Evolutionary conservation across 257 asterid species (phyloP).

Genomic region (Scutellaria galericulata): DNA sequence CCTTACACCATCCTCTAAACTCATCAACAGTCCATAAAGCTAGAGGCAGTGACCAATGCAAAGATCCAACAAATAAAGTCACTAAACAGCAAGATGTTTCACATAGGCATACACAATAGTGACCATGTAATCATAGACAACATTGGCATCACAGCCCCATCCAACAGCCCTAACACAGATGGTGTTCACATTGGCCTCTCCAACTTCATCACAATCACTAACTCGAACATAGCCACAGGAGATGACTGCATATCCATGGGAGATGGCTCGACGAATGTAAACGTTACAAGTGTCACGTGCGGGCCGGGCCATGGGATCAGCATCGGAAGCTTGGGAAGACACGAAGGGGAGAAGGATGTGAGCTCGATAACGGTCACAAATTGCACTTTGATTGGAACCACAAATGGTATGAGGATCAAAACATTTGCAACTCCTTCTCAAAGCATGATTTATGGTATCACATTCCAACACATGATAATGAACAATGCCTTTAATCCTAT

Average conservation of each 20-base stretch:
- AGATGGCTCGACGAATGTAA: conserved; percentile 25
- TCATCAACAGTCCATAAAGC: conserved; percentile 24
- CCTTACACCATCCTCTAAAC: no score
- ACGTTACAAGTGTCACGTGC: conserved; percentile 25
- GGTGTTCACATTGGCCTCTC: conserved; percentile 45
- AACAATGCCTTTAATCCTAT: conserved; percentile 36
- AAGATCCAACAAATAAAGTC: conserved; percentile 19
- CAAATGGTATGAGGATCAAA: conserved; percentile 42
- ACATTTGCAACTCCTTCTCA: conserved; percentile 27
- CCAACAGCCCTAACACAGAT: conserved; percentile 48
- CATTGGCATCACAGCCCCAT: conserved; percentile 35
- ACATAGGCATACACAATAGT: background rate
- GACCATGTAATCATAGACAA: conserved; percentile 12
- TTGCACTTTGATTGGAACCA: conserved; percentile 29
- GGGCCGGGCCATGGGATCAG: conserved; percentile 53
- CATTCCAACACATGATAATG: conserved; percentile 18
- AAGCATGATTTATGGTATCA: background rate
- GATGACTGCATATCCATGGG: conserved; percentile 50
- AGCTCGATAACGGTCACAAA: background rate
- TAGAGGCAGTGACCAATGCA: background rate
- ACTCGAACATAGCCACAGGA: conserved; percentile 31
- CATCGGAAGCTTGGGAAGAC: conserved; percentile 41
- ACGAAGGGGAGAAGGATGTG: conserved; percentile 28
- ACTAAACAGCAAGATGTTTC: conserved; percentile 41
- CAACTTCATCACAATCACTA: conserved; percentile 1